Evolutionary conservation across 306 rosid species (phyloP).

Genomic region (Styphnolobium japonicum): DNA sequence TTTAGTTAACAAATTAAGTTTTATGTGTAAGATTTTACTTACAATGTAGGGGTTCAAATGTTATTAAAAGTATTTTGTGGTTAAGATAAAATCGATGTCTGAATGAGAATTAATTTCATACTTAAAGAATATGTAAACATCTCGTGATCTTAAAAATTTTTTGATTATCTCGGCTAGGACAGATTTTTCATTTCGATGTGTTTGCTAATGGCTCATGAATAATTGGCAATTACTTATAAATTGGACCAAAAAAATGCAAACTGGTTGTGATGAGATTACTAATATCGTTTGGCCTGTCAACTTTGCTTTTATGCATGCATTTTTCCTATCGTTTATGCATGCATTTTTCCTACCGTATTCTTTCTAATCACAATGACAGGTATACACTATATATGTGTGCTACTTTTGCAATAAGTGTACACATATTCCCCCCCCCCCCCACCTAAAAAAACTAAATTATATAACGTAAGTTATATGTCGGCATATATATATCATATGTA

Average conservation of each 20-base stretch:
- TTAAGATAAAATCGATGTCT: no score
- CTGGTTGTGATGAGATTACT: neutral
- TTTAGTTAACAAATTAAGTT: no score
- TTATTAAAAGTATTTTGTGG: no score
- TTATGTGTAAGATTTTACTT: no score
- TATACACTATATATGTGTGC: neutral
- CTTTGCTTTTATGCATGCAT: conserved; percentile 16
- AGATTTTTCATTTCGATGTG: neutral
- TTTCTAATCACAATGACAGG: conserved; percentile 5
- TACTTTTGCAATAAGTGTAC: neutral
- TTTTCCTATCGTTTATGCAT: no score
- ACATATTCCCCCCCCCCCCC: no score
- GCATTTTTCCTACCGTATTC: neutral
- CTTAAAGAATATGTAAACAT: no score
- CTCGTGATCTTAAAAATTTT: no score
- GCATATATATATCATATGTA: neutral
- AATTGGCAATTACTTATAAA: neutral
- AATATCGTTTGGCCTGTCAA: conserved; percentile 14
- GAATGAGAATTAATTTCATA: no score
- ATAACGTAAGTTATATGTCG: neutral
- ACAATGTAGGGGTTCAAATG: no score
- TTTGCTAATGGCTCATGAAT: conserved; percentile 11
- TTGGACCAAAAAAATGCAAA: neutral
- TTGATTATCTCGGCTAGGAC: neutral
- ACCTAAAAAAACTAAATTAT: neutral